phyloP scores from a whole-genome alignment of 805 yeast species.

The Teunomyces pallodes region DNA sequence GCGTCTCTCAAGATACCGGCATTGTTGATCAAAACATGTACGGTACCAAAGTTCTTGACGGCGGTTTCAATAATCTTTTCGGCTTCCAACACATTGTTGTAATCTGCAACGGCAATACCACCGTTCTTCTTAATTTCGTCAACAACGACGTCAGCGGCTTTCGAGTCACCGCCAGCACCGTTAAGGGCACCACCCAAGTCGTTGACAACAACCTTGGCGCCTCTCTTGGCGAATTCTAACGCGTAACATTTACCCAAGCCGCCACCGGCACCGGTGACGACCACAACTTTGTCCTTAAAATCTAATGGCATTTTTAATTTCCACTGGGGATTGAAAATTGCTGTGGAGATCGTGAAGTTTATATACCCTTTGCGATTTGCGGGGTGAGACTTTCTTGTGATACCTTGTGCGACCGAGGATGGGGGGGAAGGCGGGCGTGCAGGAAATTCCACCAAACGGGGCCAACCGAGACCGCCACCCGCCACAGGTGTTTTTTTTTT shows the following conservation, averaged over 20 bases:
- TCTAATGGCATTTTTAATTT: conserved; percentile 18
- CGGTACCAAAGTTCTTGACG: conserved; percentile 79
- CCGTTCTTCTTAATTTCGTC: conserved; percentile 74
- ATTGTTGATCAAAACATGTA: conserved; percentile 85
- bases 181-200: conserved; percentile 84
- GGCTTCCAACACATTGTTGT: conserved; percentile 85
- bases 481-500: too few species aligned
- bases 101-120: conserved; percentile 90
- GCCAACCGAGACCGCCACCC: background rate
- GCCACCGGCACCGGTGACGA: conserved; percentile 97
- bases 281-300: conserved; percentile 83
- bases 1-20: conserved; percentile 94
- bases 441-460: background rate
- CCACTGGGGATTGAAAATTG: background rate
- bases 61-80: conserved; percentile 85
- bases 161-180: conserved; percentile 69
- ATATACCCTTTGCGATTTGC: conserved; percentile 1
- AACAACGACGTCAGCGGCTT: conserved; percentile 91
- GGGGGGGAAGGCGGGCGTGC: background rate
- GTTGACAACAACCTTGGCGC: conserved; percentile 93
- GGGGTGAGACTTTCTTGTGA: conserved; percentile 4
- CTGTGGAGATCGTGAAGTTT: background rate
- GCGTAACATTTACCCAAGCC: conserved; percentile 92
- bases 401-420: conserved; percentile 3
- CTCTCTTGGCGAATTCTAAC: conserved; percentile 79